Conservation (phyloP, 2,329 filamentous ascomycete genomes). For the Ceratocystis colombiana region DNA sequence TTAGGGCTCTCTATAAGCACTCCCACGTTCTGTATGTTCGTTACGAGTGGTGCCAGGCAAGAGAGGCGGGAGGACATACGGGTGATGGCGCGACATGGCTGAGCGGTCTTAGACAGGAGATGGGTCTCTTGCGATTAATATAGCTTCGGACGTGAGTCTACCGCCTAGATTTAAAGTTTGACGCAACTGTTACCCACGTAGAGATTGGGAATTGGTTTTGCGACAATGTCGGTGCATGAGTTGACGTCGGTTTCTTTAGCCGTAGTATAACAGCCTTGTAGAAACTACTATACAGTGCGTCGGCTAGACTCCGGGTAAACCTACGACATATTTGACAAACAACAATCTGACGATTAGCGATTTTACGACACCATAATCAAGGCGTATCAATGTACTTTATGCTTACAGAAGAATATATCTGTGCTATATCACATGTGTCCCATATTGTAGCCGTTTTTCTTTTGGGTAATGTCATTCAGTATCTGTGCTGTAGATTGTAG, state of each 20-base stretch:
- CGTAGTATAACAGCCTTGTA: slow-evolving; percentile 17
- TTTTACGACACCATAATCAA: not conserved
- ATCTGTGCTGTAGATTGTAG: too few relatives aligned
- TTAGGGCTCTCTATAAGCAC: not conserved
- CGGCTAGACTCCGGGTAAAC: slow-evolving; percentile 18
- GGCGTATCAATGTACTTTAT: not conserved
- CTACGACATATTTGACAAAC: not conserved
- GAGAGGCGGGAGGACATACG: slow-evolving; percentile 44
- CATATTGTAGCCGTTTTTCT: too few relatives aligned
- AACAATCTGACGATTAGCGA: not conserved
- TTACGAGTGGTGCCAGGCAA: not conserved
- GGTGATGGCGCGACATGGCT: slow-evolving; percentile 86
- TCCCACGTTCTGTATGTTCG: not conserved
- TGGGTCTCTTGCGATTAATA: not conserved
- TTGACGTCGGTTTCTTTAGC: not conserved
- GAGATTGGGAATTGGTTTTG: not conserved
- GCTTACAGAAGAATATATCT: too few relatives aligned
- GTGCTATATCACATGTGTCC: not conserved
- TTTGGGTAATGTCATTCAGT: too few relatives aligned
- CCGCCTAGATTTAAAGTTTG: too few relatives aligned
- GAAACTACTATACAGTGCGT: slow-evolving; percentile 3
- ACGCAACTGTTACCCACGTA: not conserved
- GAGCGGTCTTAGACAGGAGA: not conserved
- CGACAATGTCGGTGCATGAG: not conserved
- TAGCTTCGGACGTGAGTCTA: not conserved